Evolutionary conservation across 306 rosid species (phyloP).

Genomic region (Prinsepia uniflora): DNA sequence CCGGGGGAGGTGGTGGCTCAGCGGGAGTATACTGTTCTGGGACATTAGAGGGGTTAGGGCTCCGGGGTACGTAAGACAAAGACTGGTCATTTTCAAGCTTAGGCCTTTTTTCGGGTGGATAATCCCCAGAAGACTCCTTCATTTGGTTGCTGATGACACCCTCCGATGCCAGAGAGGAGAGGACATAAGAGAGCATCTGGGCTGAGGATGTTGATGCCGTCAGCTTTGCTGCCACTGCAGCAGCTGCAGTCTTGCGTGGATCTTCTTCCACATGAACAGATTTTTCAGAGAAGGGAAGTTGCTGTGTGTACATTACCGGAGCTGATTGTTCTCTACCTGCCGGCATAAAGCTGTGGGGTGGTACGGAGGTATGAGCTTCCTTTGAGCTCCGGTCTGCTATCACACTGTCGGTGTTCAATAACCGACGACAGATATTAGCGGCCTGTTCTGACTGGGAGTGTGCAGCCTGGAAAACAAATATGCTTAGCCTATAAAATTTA

Average conservation of each 20-base stretch:
- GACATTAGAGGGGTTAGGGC: constrained; percentile 48
- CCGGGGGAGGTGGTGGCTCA: constrained; percentile 80
- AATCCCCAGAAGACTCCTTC: constrained; percentile 57
- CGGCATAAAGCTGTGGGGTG: constrained; percentile 45
- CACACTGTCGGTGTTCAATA: constrained; percentile 41
- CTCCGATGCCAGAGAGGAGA: constrained; percentile 93
- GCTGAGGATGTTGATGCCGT: constrained; percentile 93
- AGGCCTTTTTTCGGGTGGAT: constrained; percentile 70
- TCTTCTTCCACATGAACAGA: constrained; percentile 64
- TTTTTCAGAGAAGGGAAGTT: constrained; percentile 46
- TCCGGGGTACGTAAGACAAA: constrained; percentile 48
- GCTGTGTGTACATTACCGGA: constrained; percentile 68
- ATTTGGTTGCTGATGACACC: constrained; percentile 67
- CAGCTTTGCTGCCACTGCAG: constrained; percentile 96
- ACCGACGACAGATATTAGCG: constrained; percentile 46
- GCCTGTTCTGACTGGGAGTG: constrained; percentile 70
- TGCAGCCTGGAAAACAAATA: constrained; percentile 60
- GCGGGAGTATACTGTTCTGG: constrained; percentile 56
- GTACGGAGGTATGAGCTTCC: constrained; percentile 59
- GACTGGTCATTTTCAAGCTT: constrained; percentile 68
- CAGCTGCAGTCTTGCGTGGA: constrained; percentile 91
- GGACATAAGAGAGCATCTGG: constrained; percentile 89
- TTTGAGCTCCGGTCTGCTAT: constrained; percentile 53
- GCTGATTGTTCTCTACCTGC: constrained; percentile 72
- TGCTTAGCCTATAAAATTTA: not conserved